phyloP scores from a whole-genome alignment of 768 basidiomycete genomes.

The Phlegmacium glaucopus region DNA sequence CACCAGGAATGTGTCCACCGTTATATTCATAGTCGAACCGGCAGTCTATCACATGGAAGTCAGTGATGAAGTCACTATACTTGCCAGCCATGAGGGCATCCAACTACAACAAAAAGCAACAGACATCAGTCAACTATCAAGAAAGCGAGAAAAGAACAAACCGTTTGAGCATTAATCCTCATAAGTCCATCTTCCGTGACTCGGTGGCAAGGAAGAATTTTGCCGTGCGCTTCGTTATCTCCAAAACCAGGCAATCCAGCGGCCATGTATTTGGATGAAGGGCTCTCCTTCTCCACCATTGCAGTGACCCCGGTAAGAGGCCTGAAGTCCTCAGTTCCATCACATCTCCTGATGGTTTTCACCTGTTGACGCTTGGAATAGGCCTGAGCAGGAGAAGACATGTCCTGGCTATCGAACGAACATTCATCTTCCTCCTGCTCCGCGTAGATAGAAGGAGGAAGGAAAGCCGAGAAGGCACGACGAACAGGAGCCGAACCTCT shows the following conservation, averaged over 20 bases:
- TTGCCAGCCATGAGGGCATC: constrained; percentile 73
- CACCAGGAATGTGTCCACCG: constrained; percentile 91
- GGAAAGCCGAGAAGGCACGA: constrained; percentile 74
- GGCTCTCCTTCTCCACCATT: constrained; percentile 50
- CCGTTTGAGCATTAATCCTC: constrained; percentile 79
- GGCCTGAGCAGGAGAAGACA: constrained; percentile 80
- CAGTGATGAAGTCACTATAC: constrained; percentile 60
- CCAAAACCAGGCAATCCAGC: constrained; percentile 83
- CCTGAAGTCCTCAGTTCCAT: constrained; percentile 79
- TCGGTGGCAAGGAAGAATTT: constrained; percentile 89
- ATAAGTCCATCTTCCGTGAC: constrained; percentile 95
- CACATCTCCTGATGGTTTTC: constrained; percentile 74
- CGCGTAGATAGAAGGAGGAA: constrained; percentile 56
- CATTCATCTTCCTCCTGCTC: constrained; percentile 46
- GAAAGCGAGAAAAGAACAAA: constrained; percentile 34
- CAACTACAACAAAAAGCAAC: constrained; percentile 45
- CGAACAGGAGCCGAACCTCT: constrained; percentile 49
- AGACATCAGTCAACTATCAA: constrained; percentile 8
- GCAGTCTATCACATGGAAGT: constrained; percentile 88
- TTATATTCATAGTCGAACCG: constrained; percentile 96
- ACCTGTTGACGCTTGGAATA: constrained; percentile 76
- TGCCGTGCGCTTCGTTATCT: constrained; percentile 90
- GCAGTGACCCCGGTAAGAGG: constrained; percentile 69
- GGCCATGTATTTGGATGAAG: constrained; percentile 51
- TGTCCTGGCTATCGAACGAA: constrained; percentile 65